phyloP scores from a whole-genome alignment of 106 monocot genomes.

The Dioscorea dumetorum region DNA sequence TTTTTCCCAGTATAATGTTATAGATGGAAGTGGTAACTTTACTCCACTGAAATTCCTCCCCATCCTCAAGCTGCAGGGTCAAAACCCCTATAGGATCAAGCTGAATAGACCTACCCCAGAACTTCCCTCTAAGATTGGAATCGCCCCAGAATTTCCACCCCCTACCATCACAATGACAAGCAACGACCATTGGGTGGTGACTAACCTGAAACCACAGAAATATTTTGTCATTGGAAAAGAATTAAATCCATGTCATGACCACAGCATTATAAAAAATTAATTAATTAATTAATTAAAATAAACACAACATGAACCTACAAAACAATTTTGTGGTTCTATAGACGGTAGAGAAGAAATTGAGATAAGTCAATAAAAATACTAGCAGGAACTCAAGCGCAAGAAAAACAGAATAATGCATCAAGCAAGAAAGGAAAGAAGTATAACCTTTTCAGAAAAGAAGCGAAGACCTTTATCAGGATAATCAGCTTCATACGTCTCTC shows the following conservation, averaged over 20 bases:
- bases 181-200: constrained; percentile 94
- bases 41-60: constrained; percentile 92
- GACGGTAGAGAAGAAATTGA: too few species aligned
- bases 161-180: constrained; percentile 89
- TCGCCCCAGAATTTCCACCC: constrained; percentile 98
- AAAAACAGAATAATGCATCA: neutral
- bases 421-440: neutral
- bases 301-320: too few species aligned
- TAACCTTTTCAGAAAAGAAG: constrained; percentile 95
- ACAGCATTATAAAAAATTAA: too few species aligned
- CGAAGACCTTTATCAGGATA: constrained; percentile 98
- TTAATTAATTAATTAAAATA: too few species aligned
- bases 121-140: constrained; percentile 90
- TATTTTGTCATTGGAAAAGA: neutral
- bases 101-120: constrained; percentile 95
- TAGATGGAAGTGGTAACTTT: constrained; percentile 95
- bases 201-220: constrained; percentile 59
- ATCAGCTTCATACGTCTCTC: constrained; percentile 96
- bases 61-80: constrained; percentile 91
- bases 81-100: constrained; percentile 88
- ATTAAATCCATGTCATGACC: neutral
- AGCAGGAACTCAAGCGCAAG: too few species aligned
- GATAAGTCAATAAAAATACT: too few species aligned
- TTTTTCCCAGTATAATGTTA: constrained; percentile 92
- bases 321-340: too few species aligned